Conservation (phyloP, 148 eudicot genomes). For the Vaccinium myrtillus region DNA sequence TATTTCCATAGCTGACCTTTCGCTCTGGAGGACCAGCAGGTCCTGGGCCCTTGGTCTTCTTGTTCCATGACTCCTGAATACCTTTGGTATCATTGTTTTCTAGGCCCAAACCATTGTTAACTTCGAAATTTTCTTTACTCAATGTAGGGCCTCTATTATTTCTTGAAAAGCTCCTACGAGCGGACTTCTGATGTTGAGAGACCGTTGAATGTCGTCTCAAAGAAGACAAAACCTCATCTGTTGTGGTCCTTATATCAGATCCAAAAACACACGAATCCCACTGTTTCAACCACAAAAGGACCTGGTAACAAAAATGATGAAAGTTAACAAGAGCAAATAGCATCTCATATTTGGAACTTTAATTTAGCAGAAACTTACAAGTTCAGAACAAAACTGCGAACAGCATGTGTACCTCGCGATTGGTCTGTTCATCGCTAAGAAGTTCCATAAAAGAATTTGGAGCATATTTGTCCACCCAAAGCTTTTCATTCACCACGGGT, state of each 20-base stretch:
- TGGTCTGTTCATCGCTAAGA: slow-evolving; percentile 93
- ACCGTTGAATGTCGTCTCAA: slow-evolving; percentile 74
- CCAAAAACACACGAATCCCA: slow-evolving; percentile 98
- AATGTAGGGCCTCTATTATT: slow-evolving; percentile 42
- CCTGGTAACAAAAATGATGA: slow-evolving; percentile 38
- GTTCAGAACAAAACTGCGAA: neutral
- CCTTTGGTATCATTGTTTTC: slow-evolving; percentile 41
- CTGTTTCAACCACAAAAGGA: slow-evolving; percentile 93
- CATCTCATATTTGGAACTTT: slow-evolving; percentile 2
- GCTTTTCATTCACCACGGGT: slow-evolving; percentile 55
- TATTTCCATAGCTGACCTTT: slow-evolving; percentile 57
- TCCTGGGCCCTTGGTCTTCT: slow-evolving; percentile 37
- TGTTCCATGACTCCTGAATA: slow-evolving; percentile 42
- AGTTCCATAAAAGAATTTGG: slow-evolving; percentile 94
- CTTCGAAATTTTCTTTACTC: slow-evolving; percentile 25
- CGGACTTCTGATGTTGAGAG: slow-evolving; percentile 53
- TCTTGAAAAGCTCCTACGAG: slow-evolving; percentile 42
- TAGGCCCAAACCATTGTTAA: slow-evolving; percentile 29
- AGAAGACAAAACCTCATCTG: slow-evolving; percentile 80
- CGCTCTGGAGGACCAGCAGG: slow-evolving; percentile 66
- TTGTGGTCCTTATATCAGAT: slow-evolving; percentile 69
- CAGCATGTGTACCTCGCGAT: slow-evolving; percentile 68
- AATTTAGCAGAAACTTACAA: neutral
- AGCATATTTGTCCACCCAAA: slow-evolving; percentile 97
- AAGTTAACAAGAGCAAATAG: slow-evolving; percentile 19